These are phyloP conservation scores for Talaromyces sp. DNA, from an alignment of 2,329 filamentous ascomycete species.

Conservation along the genomic window DNA sequence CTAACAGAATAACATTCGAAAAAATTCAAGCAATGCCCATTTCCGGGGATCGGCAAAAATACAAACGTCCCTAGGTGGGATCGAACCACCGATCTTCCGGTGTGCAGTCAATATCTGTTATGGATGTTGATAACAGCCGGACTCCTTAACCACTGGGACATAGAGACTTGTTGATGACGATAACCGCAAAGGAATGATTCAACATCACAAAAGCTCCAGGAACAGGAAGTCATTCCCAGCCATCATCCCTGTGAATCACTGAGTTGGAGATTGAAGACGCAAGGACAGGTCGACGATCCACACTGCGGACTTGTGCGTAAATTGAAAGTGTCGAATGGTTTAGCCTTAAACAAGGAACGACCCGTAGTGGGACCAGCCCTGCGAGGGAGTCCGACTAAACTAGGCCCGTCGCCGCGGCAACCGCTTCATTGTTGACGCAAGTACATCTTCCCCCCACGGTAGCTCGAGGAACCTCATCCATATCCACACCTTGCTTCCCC, in stretches of 20 bases:
- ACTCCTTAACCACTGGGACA: constrained; percentile 13
- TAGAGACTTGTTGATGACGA: constrained; percentile 11
- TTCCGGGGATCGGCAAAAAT: not conserved
- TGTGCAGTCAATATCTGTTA: not conserved
- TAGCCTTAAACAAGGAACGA: constrained; percentile 1
- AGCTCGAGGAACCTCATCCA: constrained; percentile 13
- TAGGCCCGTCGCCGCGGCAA: constrained; percentile 36
- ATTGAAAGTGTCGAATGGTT: not conserved
- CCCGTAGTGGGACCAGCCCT: constrained; percentile 4
- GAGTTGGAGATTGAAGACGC: constrained; percentile 11
- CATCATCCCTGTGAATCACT: constrained; percentile 12
- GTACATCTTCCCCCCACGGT: constrained; percentile 17
- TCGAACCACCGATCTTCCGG: constrained; percentile 39
- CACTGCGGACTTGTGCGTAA: not conserved
- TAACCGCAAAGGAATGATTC: not conserved
- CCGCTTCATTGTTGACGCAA: constrained; percentile 38
- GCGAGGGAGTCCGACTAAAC: not conserved
- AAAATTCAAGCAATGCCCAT: too few species aligned
- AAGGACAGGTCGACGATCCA: constrained; percentile 10
- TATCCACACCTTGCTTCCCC: constrained; percentile 14
- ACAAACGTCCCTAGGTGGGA: constrained; percentile 37
- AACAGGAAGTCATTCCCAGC: not conserved
- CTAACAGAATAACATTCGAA: too few species aligned
- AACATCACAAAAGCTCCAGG: not conserved
- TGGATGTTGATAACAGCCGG: constrained; percentile 8